These are phyloP conservation scores for Salisapilia sapeloensis DNA, from an alignment of 352 stramenopile genomes.

Conservation along the genomic window DNA sequence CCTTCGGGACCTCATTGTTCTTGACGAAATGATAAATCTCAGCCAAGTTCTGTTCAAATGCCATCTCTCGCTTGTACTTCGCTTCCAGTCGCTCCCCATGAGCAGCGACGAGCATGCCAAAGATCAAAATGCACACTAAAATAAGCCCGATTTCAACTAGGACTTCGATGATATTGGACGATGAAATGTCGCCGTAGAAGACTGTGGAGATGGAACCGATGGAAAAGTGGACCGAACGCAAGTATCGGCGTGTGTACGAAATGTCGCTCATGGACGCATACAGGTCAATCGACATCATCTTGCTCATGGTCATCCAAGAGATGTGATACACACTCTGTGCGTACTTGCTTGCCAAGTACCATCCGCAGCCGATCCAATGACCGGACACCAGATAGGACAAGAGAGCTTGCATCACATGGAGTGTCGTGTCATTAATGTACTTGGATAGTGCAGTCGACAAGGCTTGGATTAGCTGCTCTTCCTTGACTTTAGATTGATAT, in stretches of 20 bases:
- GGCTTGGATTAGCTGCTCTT: conserved; percentile 32
- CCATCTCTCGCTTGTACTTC: conserved; percentile 45
- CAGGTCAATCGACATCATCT: conserved; percentile 28
- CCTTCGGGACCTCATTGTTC: conserved; percentile 31
- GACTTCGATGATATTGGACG: conserved; percentile 37
- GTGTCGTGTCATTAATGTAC: conserved; percentile 19
- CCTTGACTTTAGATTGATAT: conserved; percentile 20
- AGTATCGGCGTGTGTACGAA: conserved; percentile 21
- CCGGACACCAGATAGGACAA: conserved; percentile 26
- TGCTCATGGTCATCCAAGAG: conserved; percentile 33
- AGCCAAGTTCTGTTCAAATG: conserved; percentile 50
- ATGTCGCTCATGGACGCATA: conserved; percentile 22
- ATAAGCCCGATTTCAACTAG: conserved; percentile 38
- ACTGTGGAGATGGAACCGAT: conserved; percentile 48
- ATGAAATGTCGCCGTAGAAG: conserved; percentile 53
- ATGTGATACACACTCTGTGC: conserved; percentile 22
- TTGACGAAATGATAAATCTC: conserved; percentile 42
- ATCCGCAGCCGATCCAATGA: conserved; percentile 59
- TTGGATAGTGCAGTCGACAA: conserved; percentile 30
- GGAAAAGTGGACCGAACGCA: conserved; percentile 39
- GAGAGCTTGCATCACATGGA: conserved; percentile 34
- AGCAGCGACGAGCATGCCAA: conserved; percentile 41
- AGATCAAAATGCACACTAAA: conserved; percentile 49
- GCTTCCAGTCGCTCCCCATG: conserved; percentile 40
- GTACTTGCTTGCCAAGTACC: conserved; percentile 28